Conservation (phyloP, 1,139 yeast species). For the Lodderomyces oxycetoniae region DNA sequence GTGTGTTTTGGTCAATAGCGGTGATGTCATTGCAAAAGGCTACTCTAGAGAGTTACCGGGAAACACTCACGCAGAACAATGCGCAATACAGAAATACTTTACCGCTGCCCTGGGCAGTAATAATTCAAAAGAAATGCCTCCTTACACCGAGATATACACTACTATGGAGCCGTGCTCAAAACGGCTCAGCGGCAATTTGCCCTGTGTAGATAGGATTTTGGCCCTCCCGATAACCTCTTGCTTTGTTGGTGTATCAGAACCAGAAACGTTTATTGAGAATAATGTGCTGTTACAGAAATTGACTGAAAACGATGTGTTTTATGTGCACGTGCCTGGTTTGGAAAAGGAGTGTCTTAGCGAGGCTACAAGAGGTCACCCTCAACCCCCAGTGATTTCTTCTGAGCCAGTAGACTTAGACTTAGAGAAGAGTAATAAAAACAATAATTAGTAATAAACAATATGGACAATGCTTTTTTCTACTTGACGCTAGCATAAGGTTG, state of each 20-base stretch:
- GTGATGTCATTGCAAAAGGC: conserved; percentile 69
- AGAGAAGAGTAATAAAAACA: too few species aligned
- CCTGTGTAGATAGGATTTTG: conserved; percentile 80
- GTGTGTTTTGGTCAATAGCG: conserved; percentile 71
- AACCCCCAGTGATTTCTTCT: too few species aligned
- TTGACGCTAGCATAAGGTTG: too few species aligned
- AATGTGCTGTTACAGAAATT: conserved; percentile 62
- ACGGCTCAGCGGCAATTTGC: conserved; percentile 83
- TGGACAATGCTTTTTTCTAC: too few species aligned
- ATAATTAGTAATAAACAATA: too few species aligned
- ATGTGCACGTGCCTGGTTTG: conserved; percentile 78
- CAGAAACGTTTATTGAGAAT: conserved; percentile 77
- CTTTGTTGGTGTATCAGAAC: conserved; percentile 91
- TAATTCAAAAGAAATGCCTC: conserved; percentile 46
- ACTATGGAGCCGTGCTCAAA: conserved; percentile 98
- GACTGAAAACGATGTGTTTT: conserved; percentile 54
- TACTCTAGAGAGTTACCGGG: conserved; percentile 90
- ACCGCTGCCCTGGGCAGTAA: conserved; percentile 31
- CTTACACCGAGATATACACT: conserved; percentile 80
- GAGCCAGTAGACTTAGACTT: too few species aligned
- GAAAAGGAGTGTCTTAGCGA: conserved; percentile 67
- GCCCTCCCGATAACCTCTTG: conserved; percentile 54
- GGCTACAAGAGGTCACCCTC: conserved; percentile 83
- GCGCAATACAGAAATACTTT: conserved; percentile 79
- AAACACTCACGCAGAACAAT: conserved; percentile 97